A percentile compares a stretch with the other conserved stretches of the same genome.
phyloP scores from a whole-genome alignment of 495 filamentous ascomycete species.

The Niebla homalea region DNA sequence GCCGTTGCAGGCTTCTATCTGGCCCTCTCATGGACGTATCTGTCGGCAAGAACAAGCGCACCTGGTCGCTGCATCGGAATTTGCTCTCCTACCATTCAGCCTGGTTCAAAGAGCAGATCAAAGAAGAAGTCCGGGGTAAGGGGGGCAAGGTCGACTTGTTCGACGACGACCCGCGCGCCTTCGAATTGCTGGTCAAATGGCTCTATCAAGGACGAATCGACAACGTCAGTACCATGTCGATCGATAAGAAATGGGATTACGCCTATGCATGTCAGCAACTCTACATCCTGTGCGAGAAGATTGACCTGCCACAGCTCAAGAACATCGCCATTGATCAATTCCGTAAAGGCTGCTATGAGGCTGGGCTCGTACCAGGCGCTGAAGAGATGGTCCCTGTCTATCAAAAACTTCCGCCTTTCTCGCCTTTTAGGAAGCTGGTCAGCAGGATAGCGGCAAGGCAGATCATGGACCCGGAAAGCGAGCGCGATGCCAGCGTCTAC shows the following conservation, averaged over 20 bases:
- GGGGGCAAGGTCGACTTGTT: conserved; percentile 24
- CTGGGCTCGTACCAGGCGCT: conserved; percentile 33
- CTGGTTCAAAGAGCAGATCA: conserved; percentile 28
- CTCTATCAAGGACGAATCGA: conserved; percentile 37
- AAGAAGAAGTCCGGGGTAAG: conserved; percentile 17
- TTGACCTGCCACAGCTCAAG: conserved; percentile 31
- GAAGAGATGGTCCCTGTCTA: conserved; percentile 37
- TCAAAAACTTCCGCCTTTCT: conserved; percentile 22
- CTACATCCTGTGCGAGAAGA: conserved; percentile 33
- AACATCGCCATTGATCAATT: conserved; percentile 38
- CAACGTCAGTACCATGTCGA: conserved; percentile 26
- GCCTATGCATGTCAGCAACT: conserved; percentile 36
- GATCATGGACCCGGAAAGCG: conserved; percentile 36
- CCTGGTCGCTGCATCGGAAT: conserved; percentile 34
- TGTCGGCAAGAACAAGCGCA: conserved; percentile 27
- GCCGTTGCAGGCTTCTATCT: conserved; percentile 29
- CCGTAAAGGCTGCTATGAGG: conserved; percentile 27
- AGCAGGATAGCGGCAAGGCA: conserved; percentile 35
- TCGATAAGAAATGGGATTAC: conserved; percentile 34
- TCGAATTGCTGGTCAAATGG: conserved; percentile 39
- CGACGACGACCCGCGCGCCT: conserved; percentile 30
- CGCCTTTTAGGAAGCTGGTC: conserved; percentile 32
- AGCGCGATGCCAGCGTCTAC: conserved; percentile 29
- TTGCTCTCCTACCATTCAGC: conserved; percentile 33
- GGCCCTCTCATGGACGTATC: conserved; percentile 33